Percentiles rank a stretch among this genome's conserved stretches.
Conservation (phyloP, 2,329 filamentous ascomycete species). For the Cercospora zeae-maydis region DNA sequence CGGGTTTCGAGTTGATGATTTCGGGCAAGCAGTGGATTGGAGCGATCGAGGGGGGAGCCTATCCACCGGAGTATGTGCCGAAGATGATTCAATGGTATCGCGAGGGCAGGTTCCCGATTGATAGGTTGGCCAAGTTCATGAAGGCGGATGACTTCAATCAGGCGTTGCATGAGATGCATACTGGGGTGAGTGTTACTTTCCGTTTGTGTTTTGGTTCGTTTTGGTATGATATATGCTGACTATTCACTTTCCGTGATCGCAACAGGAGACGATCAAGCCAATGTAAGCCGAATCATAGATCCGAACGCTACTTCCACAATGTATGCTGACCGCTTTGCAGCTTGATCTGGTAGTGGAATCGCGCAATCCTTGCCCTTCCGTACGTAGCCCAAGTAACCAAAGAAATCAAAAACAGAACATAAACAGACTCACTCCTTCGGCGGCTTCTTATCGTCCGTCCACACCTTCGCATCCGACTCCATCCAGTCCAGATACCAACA, state of each 20-base stretch:
- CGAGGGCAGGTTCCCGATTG: slow-evolving; percentile 47
- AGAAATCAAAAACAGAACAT: background rate
- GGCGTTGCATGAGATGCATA: slow-evolving; percentile 45
- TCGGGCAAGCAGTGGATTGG: slow-evolving; percentile 49
- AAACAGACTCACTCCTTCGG: background rate
- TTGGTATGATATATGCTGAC: background rate
- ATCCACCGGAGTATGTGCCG: slow-evolving; percentile 44
- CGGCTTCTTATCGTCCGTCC: too few species aligned
- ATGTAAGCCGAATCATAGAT: slow-evolving; percentile 23
- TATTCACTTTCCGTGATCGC: background rate
- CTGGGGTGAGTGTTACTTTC: background rate
- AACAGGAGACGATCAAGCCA: slow-evolving; percentile 40
- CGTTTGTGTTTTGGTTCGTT: background rate
- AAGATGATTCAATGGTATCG: slow-evolving; percentile 50
- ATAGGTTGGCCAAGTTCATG: slow-evolving; percentile 47
- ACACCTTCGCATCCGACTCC: background rate
- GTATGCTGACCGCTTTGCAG: background rate
- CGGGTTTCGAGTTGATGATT: slow-evolving; percentile 47
- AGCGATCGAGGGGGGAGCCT: slow-evolving; percentile 47
- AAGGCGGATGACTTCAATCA: slow-evolving; percentile 41
- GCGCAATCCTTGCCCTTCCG: background rate
- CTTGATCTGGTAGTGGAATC: slow-evolving; percentile 37
- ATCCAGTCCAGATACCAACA: background rate
- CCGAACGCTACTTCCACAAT: background rate
- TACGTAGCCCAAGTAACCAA: background rate